A percentile compares a stretch with the other conserved stretches of the same genome.
Conservation (phyloP, 345 rosid species). For the Syzygium aqueum region DNA sequence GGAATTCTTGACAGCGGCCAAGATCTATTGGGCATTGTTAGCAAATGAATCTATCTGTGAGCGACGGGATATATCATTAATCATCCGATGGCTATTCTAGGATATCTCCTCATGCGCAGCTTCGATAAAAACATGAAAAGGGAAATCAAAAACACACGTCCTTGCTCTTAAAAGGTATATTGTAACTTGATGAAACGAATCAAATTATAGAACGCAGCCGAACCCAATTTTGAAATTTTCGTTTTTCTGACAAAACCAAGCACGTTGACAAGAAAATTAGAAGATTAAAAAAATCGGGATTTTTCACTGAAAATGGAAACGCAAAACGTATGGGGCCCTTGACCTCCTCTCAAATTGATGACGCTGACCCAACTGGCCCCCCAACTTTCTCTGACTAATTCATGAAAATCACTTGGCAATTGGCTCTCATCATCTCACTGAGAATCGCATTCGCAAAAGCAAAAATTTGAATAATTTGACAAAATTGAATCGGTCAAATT, state of each 20-base stretch:
- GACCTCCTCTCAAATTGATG: background rate
- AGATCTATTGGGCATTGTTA: background rate
- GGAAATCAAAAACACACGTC: background rate
- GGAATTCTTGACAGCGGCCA: too few species aligned
- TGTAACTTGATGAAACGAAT: background rate
- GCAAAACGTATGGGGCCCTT: background rate
- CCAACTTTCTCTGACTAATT: background rate
- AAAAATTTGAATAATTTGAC: background rate
- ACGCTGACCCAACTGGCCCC: background rate
- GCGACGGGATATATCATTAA: background rate
- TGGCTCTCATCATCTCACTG: background rate
- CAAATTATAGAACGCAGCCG: background rate
- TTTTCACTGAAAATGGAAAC: background rate
- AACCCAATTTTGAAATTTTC: background rate
- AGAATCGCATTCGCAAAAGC: background rate
- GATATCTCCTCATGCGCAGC: background rate
- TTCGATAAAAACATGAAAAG: background rate
- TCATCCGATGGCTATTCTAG: background rate
- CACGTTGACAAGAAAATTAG: background rate
- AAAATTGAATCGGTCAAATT: background rate
- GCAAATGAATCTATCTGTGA: background rate
- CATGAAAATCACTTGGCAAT: background rate
- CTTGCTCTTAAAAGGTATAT: background rate
- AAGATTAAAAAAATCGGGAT: too few species aligned
- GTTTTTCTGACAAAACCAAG: background rate